These are phyloP conservation scores for Durotheca rogersii DNA, from an alignment of 495 filamentous ascomycete genomes.

Conservation along the genomic window DNA sequence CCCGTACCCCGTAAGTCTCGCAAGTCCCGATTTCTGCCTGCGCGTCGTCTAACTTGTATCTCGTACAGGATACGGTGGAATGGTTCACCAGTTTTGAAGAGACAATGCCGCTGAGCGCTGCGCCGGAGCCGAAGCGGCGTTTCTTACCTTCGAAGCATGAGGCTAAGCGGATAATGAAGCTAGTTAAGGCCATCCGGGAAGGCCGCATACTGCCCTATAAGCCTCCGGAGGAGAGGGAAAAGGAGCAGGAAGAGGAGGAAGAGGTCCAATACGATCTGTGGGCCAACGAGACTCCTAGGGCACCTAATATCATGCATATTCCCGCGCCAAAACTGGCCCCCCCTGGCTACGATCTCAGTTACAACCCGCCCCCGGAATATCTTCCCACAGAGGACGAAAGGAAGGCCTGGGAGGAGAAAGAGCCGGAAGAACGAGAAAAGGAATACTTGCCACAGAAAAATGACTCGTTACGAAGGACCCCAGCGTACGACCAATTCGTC, in stretches of 20 bases:
- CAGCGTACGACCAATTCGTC: conserved; percentile 85
- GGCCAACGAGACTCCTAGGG: conserved; percentile 81
- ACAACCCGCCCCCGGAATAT: conserved; percentile 96
- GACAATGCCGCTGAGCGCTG: conserved; percentile 90
- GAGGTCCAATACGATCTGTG: conserved; percentile 82
- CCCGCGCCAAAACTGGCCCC: conserved; percentile 95
- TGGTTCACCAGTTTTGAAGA: conserved; percentile 90
- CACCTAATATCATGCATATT: conserved; percentile 91
- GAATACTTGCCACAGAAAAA: conserved; percentile 83
- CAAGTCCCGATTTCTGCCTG: neutral
- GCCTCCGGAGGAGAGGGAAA: conserved; percentile 71
- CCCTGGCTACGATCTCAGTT: conserved; percentile 90
- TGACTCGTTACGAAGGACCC: conserved; percentile 82
- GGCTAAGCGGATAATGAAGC: conserved; percentile 95
- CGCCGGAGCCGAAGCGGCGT: conserved; percentile 92
- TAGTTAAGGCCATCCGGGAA: conserved; percentile 92
- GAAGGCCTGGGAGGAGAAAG: conserved; percentile 82
- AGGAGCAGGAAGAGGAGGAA: conserved; percentile 66
- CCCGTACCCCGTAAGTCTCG: conserved; percentile 68
- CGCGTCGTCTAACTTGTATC: conserved; percentile 14
- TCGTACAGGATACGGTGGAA: conserved; percentile 72
- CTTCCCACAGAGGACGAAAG: conserved; percentile 81
- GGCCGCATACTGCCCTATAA: conserved; percentile 92
- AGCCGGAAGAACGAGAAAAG: conserved; percentile 87
- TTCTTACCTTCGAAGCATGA: conserved; percentile 99